Conservation (phyloP, 106 monocot species). For the Hemerocallis citrina region DNA sequence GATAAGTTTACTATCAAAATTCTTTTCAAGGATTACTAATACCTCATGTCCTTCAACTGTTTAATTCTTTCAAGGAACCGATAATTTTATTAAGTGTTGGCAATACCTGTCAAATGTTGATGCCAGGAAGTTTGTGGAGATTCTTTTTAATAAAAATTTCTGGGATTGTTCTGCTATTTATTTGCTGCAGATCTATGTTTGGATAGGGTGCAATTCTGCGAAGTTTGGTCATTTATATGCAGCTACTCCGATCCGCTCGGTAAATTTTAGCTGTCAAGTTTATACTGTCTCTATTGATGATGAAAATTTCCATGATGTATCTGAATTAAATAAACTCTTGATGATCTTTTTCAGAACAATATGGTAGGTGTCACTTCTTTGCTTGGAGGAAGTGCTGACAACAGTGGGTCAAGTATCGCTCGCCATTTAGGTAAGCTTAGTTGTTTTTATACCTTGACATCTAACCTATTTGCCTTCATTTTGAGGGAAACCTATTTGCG, state of each 20-base stretch:
- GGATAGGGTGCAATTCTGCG: conserved; percentile 22
- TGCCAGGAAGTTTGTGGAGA: too few relatives aligned
- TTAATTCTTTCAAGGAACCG: too few relatives aligned
- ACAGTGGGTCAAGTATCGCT: conserved; percentile 17
- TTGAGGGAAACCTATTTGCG: too few relatives aligned
- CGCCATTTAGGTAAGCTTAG: conserved; percentile 13
- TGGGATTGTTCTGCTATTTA: not conserved
- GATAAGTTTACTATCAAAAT: too few relatives aligned
- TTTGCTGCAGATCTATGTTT: conserved; percentile 18
- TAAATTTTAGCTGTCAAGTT: conserved; percentile 1
- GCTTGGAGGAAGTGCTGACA: conserved; percentile 17
- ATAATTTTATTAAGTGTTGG: too few relatives aligned
- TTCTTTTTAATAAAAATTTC: not conserved
- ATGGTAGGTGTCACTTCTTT: conserved; percentile 13
- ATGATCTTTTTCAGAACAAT: conserved; percentile 16
- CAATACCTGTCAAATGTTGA: too few relatives aligned
- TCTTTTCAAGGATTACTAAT: too few relatives aligned
- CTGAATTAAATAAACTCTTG: not conserved
- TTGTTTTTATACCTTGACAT: not conserved
- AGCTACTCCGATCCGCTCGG: conserved; percentile 15
- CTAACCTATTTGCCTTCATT: not conserved
- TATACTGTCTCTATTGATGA: not conserved
- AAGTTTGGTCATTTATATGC: conserved; percentile 28
- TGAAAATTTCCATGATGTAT: not conserved
- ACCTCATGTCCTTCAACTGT: too few relatives aligned